Evolutionary conservation across 495 filamentous ascomycete species (phyloP).

Genomic region (Penicillium bovifimosum): DNA sequence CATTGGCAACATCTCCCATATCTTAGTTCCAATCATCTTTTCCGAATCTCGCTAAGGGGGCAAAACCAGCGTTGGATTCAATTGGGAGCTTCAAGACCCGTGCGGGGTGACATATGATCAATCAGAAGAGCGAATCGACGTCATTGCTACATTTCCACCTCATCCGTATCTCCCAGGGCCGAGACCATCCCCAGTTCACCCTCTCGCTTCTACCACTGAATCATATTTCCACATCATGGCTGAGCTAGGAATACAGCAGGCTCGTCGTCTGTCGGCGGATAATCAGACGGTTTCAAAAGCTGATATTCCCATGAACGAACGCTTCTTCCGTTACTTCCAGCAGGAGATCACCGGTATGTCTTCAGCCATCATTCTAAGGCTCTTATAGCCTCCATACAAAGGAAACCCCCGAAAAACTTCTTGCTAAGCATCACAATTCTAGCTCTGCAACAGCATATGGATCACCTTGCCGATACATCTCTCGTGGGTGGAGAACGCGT

Average conservation of each 20-base stretch:
- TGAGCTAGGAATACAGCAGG: conserved; percentile 23
- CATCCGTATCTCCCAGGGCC: not conserved
- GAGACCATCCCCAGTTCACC: not conserved
- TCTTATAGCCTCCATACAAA: not conserved
- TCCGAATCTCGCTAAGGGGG: not conserved
- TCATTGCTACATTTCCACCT: conserved; percentile 21
- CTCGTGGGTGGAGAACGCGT: conserved; percentile 52
- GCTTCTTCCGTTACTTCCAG: conserved; percentile 76
- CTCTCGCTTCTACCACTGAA: not conserved
- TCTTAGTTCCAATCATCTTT: not conserved
- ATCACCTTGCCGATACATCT: conserved; percentile 45
- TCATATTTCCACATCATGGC: conserved; percentile 24
- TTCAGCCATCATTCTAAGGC: not conserved
- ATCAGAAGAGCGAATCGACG: conserved; percentile 18
- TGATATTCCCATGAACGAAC: conserved; percentile 55
- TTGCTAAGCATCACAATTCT: conserved; percentile 1
- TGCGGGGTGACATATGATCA: conserved; percentile 25
- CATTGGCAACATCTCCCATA: not conserved
- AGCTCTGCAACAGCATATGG: conserved; percentile 61
- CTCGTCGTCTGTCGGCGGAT: conserved; percentile 36
- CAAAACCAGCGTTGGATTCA: not conserved
- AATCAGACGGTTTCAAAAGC: conserved; percentile 38
- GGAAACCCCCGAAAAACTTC: not conserved
- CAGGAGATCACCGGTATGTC: conserved; percentile 60
- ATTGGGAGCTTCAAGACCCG: not conserved